These are phyloP conservation scores for Pythium monospermum DNA, from an alignment of 352 stramenopile genomes.

Conservation along the genomic window DNA sequence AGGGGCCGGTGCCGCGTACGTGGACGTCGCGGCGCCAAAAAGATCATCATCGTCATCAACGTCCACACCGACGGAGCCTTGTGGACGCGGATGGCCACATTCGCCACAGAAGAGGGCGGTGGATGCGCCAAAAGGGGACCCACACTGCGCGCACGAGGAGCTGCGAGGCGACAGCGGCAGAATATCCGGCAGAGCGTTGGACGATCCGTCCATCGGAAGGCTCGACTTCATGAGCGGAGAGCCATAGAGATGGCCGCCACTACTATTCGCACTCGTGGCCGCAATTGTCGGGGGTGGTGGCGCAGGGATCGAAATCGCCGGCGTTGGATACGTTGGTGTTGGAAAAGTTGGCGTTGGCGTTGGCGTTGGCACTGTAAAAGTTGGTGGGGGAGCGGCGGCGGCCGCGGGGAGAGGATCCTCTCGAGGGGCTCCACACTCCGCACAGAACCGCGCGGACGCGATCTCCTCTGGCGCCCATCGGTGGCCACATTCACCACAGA, in stretches of 20 bases:
- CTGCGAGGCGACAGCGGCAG: constrained; percentile 6
- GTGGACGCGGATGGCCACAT: constrained; percentile 50
- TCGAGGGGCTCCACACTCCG: constrained; percentile 68
- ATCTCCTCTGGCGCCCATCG: constrained; percentile 79
- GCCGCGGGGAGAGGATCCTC: too few species aligned
- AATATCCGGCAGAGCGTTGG: constrained; percentile 2
- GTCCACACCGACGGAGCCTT: not conserved
- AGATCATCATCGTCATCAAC: constrained; percentile 49
- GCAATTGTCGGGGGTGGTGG: not conserved
- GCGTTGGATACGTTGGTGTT: constrained; percentile 14
- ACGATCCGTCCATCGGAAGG: constrained; percentile 11
- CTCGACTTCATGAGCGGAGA: constrained; percentile 18
- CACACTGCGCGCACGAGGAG: constrained; percentile 41
- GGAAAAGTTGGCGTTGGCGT: constrained; percentile 11
- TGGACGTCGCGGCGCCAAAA: constrained; percentile 40
- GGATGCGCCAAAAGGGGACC: constrained; percentile 41
- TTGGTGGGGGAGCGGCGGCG: too few species aligned
- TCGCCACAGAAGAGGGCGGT: constrained; percentile 69
- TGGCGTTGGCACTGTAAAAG: constrained; percentile 24
- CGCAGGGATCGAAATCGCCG: constrained; percentile 14
- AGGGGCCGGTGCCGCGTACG: constrained; percentile 8
- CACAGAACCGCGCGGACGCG: constrained; percentile 72
- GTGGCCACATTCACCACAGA: constrained; percentile 80
- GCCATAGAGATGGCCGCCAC: constrained; percentile 11
- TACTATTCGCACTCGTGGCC: not conserved